Evolutionary conservation across 163 green algal species (phyloP).

Genomic region (Chlamydomonas reinhardtii): DNA sequence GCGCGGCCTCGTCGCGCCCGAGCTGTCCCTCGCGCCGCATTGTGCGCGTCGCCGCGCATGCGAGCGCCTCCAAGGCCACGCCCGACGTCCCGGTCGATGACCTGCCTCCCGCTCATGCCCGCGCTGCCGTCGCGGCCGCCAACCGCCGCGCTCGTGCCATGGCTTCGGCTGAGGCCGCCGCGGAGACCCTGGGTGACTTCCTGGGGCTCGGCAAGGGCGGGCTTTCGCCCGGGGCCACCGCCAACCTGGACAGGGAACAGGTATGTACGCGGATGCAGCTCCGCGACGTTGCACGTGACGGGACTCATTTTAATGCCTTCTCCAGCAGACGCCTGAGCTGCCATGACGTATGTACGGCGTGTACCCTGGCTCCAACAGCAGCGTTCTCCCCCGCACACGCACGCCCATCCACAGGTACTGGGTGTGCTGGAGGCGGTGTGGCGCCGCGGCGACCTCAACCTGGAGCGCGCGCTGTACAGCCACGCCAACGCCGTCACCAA

Average conservation of each 20-base stretch:
- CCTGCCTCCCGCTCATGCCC: conserved; percentile 11
- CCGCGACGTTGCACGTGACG: no score
- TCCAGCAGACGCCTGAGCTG: no score
- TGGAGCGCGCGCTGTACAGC: conserved; percentile 71
- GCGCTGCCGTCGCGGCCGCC: conserved; percentile 16
- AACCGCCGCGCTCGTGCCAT: not conserved
- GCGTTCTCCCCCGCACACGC: no score
- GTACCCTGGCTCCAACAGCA: no score
- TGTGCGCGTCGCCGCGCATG: not conserved
- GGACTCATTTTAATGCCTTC: no score
- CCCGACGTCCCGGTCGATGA: not conserved
- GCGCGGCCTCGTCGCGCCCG: no score
- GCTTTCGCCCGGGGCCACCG: conserved; percentile 57
- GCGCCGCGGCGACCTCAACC: conserved; percentile 51
- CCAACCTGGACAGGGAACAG: conserved; percentile 61
- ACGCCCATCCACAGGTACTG: conserved; percentile 34
- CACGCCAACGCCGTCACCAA: conserved; percentile 67
- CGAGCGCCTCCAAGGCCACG: not conserved
- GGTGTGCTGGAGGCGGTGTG: conserved; percentile 60
- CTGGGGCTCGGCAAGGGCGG: conserved; percentile 50
- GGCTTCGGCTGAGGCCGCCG: conserved; percentile 53
- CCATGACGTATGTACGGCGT: no score
- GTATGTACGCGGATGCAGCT: conserved; percentile 7
- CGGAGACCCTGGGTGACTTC: conserved; percentile 61
- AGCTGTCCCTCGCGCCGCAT: not conserved